A percentile compares a stretch with the other conserved stretches of the same genome.
Conservation (phyloP, 2,329 filamentous ascomycete species). For the Macrophomina phaseolina region DNA sequence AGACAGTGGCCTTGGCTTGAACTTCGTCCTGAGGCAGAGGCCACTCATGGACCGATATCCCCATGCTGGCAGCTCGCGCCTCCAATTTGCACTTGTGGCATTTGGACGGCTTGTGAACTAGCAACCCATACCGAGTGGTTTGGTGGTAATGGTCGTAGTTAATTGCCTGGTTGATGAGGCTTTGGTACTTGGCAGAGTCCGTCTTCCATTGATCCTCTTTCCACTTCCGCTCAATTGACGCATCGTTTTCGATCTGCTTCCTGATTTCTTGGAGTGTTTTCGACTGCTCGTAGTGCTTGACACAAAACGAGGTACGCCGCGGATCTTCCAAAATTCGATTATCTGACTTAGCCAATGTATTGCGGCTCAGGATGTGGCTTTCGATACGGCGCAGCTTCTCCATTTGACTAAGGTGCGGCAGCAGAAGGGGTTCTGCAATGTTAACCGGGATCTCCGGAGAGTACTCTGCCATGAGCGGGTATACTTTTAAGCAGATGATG, state of each 20-base stretch:
- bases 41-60: constrained; percentile 62
- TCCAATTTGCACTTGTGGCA: background rate
- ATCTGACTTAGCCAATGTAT: constrained; percentile 23
- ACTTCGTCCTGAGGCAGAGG: constrained; percentile 51
- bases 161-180: background rate
- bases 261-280: constrained; percentile 45
- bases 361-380: constrained; percentile 50
- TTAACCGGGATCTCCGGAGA: constrained; percentile 49
- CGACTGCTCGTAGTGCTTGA: constrained; percentile 57
- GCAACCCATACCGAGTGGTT: no score
- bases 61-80: background rate
- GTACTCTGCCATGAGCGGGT: constrained; percentile 56
- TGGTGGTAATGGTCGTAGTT: no score
- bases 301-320: constrained; percentile 46
- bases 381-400: constrained; percentile 55
- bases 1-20: constrained; percentile 54
- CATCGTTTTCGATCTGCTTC: constrained; percentile 47
- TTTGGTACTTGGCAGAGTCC: background rate
- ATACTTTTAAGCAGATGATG: constrained; percentile 46
- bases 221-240: constrained; percentile 31
- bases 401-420: constrained; percentile 55
- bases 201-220: background rate
- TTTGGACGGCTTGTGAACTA: no score
- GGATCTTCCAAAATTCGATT: constrained; percentile 22
- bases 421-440: constrained; percentile 52